Evolutionary conservation across 495 filamentous ascomycete species (phyloP).

Genomic region (Letharia columbiana): DNA sequence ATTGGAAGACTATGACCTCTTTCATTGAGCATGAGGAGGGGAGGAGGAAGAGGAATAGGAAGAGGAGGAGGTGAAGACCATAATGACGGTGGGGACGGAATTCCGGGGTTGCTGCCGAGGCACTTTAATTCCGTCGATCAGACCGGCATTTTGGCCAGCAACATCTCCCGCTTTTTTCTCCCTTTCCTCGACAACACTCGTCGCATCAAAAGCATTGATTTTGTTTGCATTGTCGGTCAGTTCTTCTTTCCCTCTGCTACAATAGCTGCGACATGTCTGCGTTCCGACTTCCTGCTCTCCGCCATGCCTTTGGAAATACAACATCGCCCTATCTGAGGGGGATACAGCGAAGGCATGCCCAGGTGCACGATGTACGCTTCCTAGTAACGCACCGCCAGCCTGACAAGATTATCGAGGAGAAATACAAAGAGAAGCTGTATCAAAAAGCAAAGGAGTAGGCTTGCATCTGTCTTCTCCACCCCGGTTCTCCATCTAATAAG

Average conservation of each 20-base stretch:
- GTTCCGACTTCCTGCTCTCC: conserved; percentile 26
- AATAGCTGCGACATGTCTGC: conserved; percentile 23
- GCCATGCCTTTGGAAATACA: conserved; percentile 26
- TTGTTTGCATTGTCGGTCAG: not conserved
- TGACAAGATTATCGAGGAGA: conserved; percentile 58
- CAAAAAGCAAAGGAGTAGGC: conserved; percentile 68
- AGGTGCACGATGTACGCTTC: conserved; percentile 87
- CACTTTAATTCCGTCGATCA: not conserved
- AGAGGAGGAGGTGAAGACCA: not conserved
- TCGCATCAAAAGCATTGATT: too few relatives aligned
- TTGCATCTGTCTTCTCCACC: too few relatives aligned
- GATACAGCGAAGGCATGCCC: conserved; percentile 75
- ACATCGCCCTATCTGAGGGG: conserved; percentile 24
- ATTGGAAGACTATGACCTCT: not conserved
- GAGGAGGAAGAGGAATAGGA: not conserved
- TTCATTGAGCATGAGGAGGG: not conserved
- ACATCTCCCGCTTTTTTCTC: too few relatives aligned
- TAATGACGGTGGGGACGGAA: not conserved
- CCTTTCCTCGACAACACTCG: too few relatives aligned
- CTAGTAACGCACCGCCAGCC: conserved; percentile 57
- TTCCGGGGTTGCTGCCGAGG: not conserved
- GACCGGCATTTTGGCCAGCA: not conserved
- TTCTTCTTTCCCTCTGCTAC: too few relatives aligned
- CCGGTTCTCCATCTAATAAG: not conserved
- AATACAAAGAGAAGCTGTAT: conserved; percentile 78